Evolutionary conservation across 208 protist species (phyloP), one percentile per base, ranked within the genome.

Genomic region (Trypanosoma lewisi): DNA sequence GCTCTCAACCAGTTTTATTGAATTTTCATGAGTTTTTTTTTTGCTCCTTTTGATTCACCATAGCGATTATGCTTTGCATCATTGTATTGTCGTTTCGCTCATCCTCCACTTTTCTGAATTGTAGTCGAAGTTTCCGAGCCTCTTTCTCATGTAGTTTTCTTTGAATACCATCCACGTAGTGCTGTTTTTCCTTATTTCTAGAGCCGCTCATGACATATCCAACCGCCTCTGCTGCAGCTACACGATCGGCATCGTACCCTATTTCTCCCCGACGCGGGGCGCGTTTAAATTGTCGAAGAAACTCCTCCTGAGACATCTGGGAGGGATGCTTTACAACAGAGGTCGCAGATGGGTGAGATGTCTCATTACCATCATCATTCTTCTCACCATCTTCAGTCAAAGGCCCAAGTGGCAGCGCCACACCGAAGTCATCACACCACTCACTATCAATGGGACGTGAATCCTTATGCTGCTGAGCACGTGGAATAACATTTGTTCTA

Each of bases 121-220:
- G 89, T 63, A 90, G 74, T 63, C 90, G 82, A 48, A 95, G 81
- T 78, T 93, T 91, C 16, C 82, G 67, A 17, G 89, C 89, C 59
- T 95, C 84, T 30, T 85, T 83, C 71, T 95, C 89, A 70, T 95
- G 89, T n/a, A 95, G 73, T 57, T 95, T 87, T 19, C 85, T 83
- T 72, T 95, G 89, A 28, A 93, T 82, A 60, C 80, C 75, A 61
- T 93, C 82, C 21, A 95, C 75, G 75, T 93, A 95, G 67, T 90
- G 79, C 60, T 89, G 80, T 25, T 84, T 77, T 27, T 77, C 86
- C 19, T 79, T 85, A 64, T 85, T 92, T 62, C 85, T 84, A n/a
- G 89, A 93, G 50, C 89, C 89, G 30, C 84, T 92, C 89, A 95
- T 95, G 57, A 95, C 89, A 75, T 95, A 95, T 52, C 89, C 89